Base-by-base conservation (phyloP, 2,329 filamentous ascomycete species). In the Trichoderma semiorbis region DNA sequence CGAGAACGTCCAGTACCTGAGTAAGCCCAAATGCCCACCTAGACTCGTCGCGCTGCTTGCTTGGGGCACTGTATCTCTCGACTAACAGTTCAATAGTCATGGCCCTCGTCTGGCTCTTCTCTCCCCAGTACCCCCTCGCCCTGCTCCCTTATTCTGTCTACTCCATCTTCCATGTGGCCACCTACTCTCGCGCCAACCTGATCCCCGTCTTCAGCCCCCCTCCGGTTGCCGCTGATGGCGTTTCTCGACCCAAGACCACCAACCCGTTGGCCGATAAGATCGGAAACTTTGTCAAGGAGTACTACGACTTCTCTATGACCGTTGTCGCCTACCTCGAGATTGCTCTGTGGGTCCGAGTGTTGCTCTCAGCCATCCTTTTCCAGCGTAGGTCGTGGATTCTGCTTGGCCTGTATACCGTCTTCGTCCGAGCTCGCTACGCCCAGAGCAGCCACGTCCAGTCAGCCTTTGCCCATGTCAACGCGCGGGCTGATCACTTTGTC, bases 141-240 rank as follows among this genome's bases (percentile, higher is more conserved):
- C 89, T 99, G 78, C 89, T 98, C 70, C 96, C 96, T 32, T 99
- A 97, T 85, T 91, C 91, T 77, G 93, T 99, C 83, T 99, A 98
- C 89, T 98, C 95, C 72, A 84, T 98, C 83, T 99, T 99, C 91
- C 96, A 99, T 85, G 94, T 98, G 77, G 93, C 95, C 74, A 98
- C 96, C 75, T 99, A 99, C 85, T 93, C 93, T 75, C 94, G 96
- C 82, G 92, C 93, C 81, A 97, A 97, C 85, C 84, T 99, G 75
- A 92, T 99, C 78, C 96, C 96, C 73, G 94, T 93, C 74, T 80
- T 99, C 78, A 87, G 92, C 78, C 93, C 94, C 18, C 87, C 90
- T 72, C 83, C 88, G 43, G 80, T 88, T 16, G 82, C 88, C 50
- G 85, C 88, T 55, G 85, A 86, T 21, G 85, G 83, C 74, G 85